Conservation (phyloP, 495 filamentous ascomycete species). For the Haplographium delicatum region DNA sequence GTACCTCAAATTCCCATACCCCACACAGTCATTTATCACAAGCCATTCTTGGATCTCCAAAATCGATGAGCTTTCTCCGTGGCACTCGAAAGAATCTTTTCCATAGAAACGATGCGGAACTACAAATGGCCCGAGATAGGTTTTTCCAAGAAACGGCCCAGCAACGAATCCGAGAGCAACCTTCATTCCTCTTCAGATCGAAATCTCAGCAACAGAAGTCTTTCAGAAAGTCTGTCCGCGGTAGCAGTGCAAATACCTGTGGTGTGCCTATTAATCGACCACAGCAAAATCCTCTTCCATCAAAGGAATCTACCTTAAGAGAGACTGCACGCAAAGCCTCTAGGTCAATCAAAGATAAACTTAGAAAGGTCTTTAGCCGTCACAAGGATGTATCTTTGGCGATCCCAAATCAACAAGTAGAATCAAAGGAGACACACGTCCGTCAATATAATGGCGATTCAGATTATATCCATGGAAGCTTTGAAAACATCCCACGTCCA, state of each 20-base stretch:
- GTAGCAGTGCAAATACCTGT: slow-evolving; percentile 36
- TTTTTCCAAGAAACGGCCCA: slow-evolving; percentile 37
- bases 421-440: slow-evolving; percentile 42
- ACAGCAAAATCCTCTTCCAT: slow-evolving; percentile 3
- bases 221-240: slow-evolving; percentile 58
- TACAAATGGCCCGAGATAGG: slow-evolving; percentile 42
- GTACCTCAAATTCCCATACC: slow-evolving; percentile 16
- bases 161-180: slow-evolving; percentile 32
- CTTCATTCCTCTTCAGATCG: slow-evolving; percentile 43
- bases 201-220: slow-evolving; percentile 43
- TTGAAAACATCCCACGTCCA: slow-evolving; percentile 22
- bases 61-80: slow-evolving; percentile 60
- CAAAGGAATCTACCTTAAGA: slow-evolving; percentile 37
- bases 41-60: slow-evolving; percentile 29
- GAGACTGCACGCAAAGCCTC: slow-evolving; percentile 56
- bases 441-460: slow-evolving; percentile 27
- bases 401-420: slow-evolving; percentile 46
- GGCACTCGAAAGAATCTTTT: slow-evolving; percentile 26
- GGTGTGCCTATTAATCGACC: slow-evolving; percentile 27
- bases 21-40: slow-evolving; percentile 8
- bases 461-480: slow-evolving; percentile 20
- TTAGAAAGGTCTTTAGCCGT: slow-evolving; percentile 47
- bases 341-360: slow-evolving; percentile 52
- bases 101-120: slow-evolving; percentile 39
- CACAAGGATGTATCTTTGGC: slow-evolving; percentile 33